phyloP scores from a whole-genome alignment of 176 grass and related monocot species.

The Oryza meridionalis region DNA sequence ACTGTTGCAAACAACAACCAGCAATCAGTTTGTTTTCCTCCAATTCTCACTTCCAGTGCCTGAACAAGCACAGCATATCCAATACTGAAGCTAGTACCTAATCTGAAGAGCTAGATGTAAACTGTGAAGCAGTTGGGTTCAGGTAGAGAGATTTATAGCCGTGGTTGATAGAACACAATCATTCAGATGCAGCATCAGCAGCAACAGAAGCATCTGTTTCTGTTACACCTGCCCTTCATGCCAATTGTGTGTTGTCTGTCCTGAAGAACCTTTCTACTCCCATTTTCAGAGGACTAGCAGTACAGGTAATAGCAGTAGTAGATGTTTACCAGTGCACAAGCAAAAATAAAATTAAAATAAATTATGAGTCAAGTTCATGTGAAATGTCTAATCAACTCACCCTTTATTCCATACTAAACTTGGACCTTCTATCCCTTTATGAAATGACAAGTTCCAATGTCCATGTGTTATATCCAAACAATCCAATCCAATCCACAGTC shows the following conservation, averaged over 20 bases:
- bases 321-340: neutral
- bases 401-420: neutral
- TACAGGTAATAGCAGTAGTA: neutral
- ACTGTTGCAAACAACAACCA: neutral
- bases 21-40: constrained; percentile 47
- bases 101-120: constrained; percentile 13
- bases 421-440: neutral
- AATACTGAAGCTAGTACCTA: neutral
- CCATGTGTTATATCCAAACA: neutral
- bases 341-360: too few species aligned
- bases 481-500: neutral
- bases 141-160: constrained; percentile 23
- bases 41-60: constrained; percentile 51
- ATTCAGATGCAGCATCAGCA: neutral
- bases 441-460: neutral
- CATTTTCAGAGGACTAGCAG: neutral
- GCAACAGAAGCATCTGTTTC: constrained; percentile 3
- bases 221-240: constrained; percentile 41
- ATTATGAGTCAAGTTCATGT: neutral
- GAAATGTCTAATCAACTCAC: neutral
- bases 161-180: neutral
- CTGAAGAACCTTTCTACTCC: constrained; percentile 14
- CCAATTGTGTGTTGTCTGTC: neutral
- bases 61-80: neutral
- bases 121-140: constrained; percentile 24